Evolutionary conservation across 192 early-diverging fungal species (phyloP).

Genomic region (Phlyctochytrium planicorne): DNA sequence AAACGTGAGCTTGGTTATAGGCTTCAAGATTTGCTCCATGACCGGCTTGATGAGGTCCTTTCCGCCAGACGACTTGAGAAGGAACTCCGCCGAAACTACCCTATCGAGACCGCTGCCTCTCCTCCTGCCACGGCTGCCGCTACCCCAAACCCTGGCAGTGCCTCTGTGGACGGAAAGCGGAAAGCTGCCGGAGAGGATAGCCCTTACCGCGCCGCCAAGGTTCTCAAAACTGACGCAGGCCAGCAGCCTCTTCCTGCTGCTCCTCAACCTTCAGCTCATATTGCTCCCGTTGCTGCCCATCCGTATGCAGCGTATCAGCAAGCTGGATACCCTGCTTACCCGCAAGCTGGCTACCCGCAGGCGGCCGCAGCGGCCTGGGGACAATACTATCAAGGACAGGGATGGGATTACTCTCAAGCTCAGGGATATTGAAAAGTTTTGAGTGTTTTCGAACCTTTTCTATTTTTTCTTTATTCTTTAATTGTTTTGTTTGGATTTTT

Average conservation of each 20-base stretch:
- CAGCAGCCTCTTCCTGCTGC: too few species aligned
- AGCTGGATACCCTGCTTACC: neutral
- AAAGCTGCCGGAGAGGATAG: neutral
- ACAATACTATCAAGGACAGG: neutral
- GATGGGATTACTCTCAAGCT: neutral
- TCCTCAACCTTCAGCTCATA: too few species aligned
- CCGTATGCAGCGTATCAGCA: too few species aligned
- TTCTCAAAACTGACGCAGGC: neutral
- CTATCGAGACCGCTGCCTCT: neutral
- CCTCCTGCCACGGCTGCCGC: neutral
- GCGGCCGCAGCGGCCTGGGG: neutral
- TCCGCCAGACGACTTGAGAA: neutral
- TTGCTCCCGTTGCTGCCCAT: too few species aligned
- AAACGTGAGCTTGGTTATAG: slow-evolving; percentile 53
- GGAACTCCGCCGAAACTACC: neutral
- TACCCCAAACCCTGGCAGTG: neutral
- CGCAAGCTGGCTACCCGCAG: neutral
- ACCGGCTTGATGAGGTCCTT: slow-evolving; percentile 24
- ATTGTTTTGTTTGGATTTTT: too few species aligned
- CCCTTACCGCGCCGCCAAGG: neutral
- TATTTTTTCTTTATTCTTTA: neutral
- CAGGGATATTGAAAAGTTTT: neutral
- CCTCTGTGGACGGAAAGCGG: neutral
- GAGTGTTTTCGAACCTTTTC: neutral
- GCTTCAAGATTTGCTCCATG: slow-evolving; percentile 58